A percentile compares a stretch with the other conserved stretches of the same genome.
Evolutionary conservation across 345 rosid species (phyloP).

Genomic region (Acer negundo): DNA sequence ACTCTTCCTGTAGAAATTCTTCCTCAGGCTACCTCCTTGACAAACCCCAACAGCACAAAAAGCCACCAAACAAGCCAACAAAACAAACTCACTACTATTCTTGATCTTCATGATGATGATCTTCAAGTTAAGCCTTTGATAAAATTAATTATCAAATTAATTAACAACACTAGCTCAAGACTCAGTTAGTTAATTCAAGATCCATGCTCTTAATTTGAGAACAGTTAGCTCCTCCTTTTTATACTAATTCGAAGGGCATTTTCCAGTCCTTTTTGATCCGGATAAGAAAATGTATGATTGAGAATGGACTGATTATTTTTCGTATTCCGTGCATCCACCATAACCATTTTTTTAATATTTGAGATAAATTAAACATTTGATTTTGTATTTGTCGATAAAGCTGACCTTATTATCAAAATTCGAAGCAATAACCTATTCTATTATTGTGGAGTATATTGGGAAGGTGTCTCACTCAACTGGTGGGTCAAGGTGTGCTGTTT

Average conservation of each 20-base stretch:
- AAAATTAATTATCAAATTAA: no score
- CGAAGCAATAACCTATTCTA: background rate
- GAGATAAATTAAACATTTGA: background rate
- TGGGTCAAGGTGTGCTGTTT: background rate
- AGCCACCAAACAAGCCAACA: conserved; percentile 20
- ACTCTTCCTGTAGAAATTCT: conserved; percentile 35
- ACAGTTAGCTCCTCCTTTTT: conserved; percentile 17
- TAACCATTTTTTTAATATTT: background rate
- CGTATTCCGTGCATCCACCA: background rate
- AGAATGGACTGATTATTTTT: background rate
- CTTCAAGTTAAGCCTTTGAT: background rate
- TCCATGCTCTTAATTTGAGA: conserved; percentile 8
- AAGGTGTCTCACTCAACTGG: background rate
- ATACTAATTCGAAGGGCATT: conserved; percentile 14
- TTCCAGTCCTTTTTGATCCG: background rate
- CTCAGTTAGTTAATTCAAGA: no score
- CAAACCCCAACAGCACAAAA: conserved; percentile 24
- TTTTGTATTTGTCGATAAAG: background rate
- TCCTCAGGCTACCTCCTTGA: conserved; percentile 31
- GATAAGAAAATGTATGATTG: conserved; percentile 3
- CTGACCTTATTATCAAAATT: background rate
- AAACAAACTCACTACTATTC: background rate
- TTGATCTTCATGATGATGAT: conserved; percentile 22
- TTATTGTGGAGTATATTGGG: background rate
- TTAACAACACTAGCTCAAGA: background rate